These are phyloP conservation scores for Jatropha podagrica DNA, from an alignment of 441 rosid genomes.

Conservation along the genomic window DNA sequence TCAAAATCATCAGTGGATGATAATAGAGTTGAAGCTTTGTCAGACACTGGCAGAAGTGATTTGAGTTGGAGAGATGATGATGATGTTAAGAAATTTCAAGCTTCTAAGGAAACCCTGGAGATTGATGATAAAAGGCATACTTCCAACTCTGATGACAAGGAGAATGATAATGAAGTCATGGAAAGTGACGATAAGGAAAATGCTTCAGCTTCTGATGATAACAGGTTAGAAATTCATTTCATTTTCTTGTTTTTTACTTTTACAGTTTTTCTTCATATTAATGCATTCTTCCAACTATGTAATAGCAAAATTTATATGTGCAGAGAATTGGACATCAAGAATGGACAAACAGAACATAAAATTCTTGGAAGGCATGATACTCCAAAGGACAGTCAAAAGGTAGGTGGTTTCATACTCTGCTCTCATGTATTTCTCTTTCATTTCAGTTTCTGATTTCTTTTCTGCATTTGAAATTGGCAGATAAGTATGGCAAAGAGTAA, in stretches of 20 bases:
- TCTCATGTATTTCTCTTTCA: background rate
- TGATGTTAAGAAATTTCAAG: background rate
- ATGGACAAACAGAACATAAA: conserved; percentile 29
- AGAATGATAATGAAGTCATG: conserved; percentile 17
- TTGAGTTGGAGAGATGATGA: background rate
- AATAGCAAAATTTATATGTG: conserved; percentile 16
- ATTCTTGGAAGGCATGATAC: conserved; percentile 40
- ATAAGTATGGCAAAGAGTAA: conserved; percentile 33
- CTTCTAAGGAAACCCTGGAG: background rate
- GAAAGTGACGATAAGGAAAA: conserved; percentile 36
- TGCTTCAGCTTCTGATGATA: conserved; percentile 42
- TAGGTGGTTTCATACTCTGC: conserved; percentile 12
- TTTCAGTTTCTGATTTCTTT: conserved; percentile 18
- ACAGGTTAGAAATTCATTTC: conserved; percentile 42
- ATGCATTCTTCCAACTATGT: background rate
- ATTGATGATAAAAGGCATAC: background rate
- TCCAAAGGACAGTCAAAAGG: conserved; percentile 41
- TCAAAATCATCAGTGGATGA: conserved; percentile 17
- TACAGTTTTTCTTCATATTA: background rate
- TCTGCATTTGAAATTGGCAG: conserved; percentile 34
- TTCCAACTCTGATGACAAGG: conserved; percentile 16
- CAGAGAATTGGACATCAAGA: conserved; percentile 35
- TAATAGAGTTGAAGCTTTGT: conserved; percentile 18
- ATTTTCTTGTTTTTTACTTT: background rate
- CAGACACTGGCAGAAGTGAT: conserved; percentile 11